Base-by-base conservation (phyloP, 2,329 filamentous ascomycete genomes). In the Colletotrichum melonis region DNA sequence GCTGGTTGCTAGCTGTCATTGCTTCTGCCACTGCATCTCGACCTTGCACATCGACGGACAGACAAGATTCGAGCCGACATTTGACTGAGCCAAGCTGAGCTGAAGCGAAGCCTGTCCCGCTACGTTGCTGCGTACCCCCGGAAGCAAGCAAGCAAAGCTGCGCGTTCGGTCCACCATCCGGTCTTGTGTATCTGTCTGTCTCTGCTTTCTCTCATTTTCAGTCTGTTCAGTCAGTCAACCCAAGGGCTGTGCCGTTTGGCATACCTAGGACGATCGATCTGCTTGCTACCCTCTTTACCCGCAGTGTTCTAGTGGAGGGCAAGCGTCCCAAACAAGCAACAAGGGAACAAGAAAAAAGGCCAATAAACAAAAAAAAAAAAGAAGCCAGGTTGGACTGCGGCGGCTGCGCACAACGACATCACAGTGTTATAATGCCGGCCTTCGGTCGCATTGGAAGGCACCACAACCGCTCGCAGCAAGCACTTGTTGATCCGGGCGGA, bases 381-480 rank as follows among this genome's bases (percentile, higher is more conserved):
- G 38, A 42, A 42, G 38, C 55, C 54, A 56, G 22, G n/a, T 52
- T 64, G 62, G 64, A 28, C 56, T 58, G 69, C 58, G 69, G 58
- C 69, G 57, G 65, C 58, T 69, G 65, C 58, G 70, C 59, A 70
- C 67, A 35, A 69, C 70, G 28, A 58, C 28, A 63, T 69, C 69
- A 16, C 69, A 65, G 62, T 65, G 57, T 65, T 63, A 83, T 80
- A 81, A 90, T 90, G 88, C 87, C 85, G 78, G 82, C 82, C 81
- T 89, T 89, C 82, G 83, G 84, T 82, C 87, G 87, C 79, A 82
- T 89, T 80, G 85, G 86, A 80, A 89, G 84, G 84, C 86, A 88
- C 81, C 86, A 84, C 84, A 88, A 88, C 79, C 87, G 87, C 78
- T 88, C 88, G 80, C 88, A 89, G 83, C 87, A 88, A 79, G 85